A percentile compares a stretch with the other conserved stretches of the same genome.
Evolutionary conservation across 768 basidiomycete species (phyloP).

Genomic region (Tephrocybe rancida): DNA sequence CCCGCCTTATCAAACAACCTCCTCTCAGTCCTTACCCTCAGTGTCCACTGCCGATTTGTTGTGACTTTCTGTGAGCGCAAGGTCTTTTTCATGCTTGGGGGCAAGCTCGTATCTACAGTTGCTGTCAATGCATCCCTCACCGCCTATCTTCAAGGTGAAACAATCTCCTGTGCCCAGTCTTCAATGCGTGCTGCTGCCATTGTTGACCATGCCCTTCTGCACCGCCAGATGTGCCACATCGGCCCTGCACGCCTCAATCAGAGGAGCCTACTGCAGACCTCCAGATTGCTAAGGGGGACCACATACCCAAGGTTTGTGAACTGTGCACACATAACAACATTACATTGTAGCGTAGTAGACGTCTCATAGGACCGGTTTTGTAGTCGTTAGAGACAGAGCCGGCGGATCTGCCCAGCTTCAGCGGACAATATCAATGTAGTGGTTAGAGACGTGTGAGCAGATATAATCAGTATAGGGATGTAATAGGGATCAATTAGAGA

Average conservation of each 20-base stretch:
- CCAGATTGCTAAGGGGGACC: background rate
- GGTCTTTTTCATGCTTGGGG: conserved; percentile 1
- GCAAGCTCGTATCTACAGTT: background rate
- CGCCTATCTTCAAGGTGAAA: conserved; percentile 4
- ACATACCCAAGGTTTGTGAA: conserved; percentile 2
- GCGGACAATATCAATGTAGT: too few relatives aligned
- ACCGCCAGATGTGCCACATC: conserved; percentile 2
- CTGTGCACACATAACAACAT: conserved; percentile 1
- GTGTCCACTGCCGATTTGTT: background rate
- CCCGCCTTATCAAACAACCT: conserved; percentile 4
- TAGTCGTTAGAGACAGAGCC: too few relatives aligned
- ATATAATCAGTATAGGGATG: too few relatives aligned
- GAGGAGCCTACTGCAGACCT: background rate
- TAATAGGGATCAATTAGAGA: too few relatives aligned
- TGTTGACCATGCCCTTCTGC: conserved; percentile 1
- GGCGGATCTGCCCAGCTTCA: too few relatives aligned
- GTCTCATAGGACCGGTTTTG: too few relatives aligned
- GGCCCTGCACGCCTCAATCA: conserved; percentile 1
- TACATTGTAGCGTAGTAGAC: too few relatives aligned
- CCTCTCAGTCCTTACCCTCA: background rate
- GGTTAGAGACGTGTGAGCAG: too few relatives aligned
- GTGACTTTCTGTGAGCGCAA: background rate
- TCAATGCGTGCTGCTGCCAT: too few relatives aligned
- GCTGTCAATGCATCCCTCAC: background rate
- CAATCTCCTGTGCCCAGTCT: background rate